Conservation (phyloP, 768 basidiomycete genomes). For the Psilocybe cubensis region DNA sequence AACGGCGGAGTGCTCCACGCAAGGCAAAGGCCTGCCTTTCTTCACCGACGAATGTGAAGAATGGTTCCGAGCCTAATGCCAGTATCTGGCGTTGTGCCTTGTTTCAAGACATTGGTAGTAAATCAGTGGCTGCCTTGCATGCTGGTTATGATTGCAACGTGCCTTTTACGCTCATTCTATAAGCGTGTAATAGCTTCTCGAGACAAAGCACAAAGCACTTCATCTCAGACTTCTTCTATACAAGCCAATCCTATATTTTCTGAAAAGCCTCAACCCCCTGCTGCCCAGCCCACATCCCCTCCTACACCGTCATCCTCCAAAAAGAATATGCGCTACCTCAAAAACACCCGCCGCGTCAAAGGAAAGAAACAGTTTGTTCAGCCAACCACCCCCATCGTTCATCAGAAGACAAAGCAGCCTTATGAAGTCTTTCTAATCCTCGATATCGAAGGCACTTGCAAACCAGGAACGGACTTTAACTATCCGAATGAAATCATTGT, state of each 20-base stretch:
- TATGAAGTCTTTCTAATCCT: conserved; percentile 86
- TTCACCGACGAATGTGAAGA: conserved; percentile 1
- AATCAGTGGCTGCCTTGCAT: conserved; percentile 17
- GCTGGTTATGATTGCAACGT: conserved; percentile 28
- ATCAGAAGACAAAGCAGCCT: conserved; percentile 38
- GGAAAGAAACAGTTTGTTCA: conserved; percentile 10
- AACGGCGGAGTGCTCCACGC: background rate
- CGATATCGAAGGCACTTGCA: conserved; percentile 89
- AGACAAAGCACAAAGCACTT: conserved; percentile 6
- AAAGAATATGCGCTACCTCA: conserved; percentile 22
- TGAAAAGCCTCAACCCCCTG: background rate
- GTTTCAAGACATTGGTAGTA: conserved; percentile 2
- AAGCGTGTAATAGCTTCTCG: conserved; percentile 18
- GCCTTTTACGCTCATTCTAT: conserved; percentile 30
- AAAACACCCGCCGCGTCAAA: conserved; percentile 12
- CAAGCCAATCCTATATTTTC: conserved; percentile 1
- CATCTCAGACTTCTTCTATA: conserved; percentile 5
- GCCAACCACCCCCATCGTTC: background rate
- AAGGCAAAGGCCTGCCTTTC: background rate
- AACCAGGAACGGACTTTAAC: conserved; percentile 66
- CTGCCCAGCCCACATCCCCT: background rate
- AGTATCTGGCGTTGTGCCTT: background rate
- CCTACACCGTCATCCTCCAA: conserved; percentile 8
- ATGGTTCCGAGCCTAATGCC: background rate
- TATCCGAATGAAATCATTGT: conserved; percentile 98